A percentile compares a stretch with the other conserved stretches of the same genome.
phyloP scores from a whole-genome alignment of 305 asterid species.

The Caryopteris hybrid region DNA sequence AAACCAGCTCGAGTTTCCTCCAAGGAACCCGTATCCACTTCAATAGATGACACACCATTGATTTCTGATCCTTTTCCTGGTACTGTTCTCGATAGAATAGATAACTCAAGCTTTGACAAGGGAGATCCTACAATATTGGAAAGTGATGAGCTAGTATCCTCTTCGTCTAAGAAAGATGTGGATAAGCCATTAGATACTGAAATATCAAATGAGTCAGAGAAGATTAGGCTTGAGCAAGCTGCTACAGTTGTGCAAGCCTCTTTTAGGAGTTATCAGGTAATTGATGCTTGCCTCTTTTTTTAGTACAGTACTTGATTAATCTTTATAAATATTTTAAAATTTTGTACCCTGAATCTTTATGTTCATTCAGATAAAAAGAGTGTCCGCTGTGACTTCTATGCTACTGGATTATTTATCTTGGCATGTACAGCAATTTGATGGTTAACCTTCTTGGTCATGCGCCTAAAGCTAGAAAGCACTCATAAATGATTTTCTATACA shows the following conservation, averaged over 20 bases:
- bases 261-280: constrained; percentile 51
- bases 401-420: background rate
- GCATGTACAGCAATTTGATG: background rate
- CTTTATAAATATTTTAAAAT: background rate
- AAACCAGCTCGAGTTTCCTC: constrained; percentile 31
- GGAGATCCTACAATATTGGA: constrained; percentile 9
- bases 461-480: background rate
- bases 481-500: background rate
- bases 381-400: background rate
- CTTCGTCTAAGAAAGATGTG: constrained; percentile 27
- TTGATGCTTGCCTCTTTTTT: background rate
- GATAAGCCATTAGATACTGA: constrained; percentile 14
- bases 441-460: background rate
- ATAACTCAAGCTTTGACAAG: constrained; percentile 19
- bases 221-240: constrained; percentile 44
- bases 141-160: constrained; percentile 21
- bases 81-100: constrained; percentile 10
- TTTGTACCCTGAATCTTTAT: background rate
- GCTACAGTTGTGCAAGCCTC: constrained; percentile 53
- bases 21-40: constrained; percentile 29
- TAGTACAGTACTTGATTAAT: background rate
- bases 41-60: constrained; percentile 26
- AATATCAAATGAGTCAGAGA: constrained; percentile 23
- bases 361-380: background rate
- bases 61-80: constrained; percentile 29